Base-by-base conservation (phyloP, 2,329 filamentous ascomycete genomes). In the Fusarium floridanum region DNA sequence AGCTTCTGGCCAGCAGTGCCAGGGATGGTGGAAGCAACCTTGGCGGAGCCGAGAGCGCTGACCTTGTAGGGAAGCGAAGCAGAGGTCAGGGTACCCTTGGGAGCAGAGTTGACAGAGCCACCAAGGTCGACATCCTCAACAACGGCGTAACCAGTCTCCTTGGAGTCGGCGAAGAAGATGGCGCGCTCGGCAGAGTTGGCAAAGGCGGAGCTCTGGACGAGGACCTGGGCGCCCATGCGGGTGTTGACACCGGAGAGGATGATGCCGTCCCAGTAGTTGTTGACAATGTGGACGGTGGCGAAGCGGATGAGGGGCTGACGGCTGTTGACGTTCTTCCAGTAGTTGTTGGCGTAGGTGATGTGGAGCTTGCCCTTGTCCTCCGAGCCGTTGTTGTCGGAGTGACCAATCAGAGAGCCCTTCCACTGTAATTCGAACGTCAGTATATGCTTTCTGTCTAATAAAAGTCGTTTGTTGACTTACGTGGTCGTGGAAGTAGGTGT, bases 341-440 rank as follows among this genome's bases (percentile, higher is more conserved):
- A 85, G 87, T 93, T 93, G 85, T 92, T 89, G 82, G 87, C 86
- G 79, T 91, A 92, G 59, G 91, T 93, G 64, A 93, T 83, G 78
- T 84, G 88, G 36, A 93, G 85, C 79, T 91, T 87, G 76, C 91
- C 91, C 2, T 78, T 88, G 81, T 93, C 91, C 76, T 91, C 85
- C 29, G 77, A 82, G 32, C 74, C 83, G 82, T 91, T 91, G 82
- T 62, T 85, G 83, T 91, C 88, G 6, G 86, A 88, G 85, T 91
- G 89, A 5, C 88, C 89, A 70, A 91, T 83, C 34, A 92, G 85
- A 0, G 88, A 90, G 17, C 83, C 87, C 82, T 92, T 92, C 84
- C 84, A 91, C 76, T 77, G 1, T 17, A 14, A 8, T 34, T 29
- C 17, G 14, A 45, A 6, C 1, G 20, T 43, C 41, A 43, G 41